A percentile compares a stretch with the other conserved stretches of the same genome.
Conservation (phyloP, 768 basidiomycete species). For the Naganishia kalamii region DNA sequence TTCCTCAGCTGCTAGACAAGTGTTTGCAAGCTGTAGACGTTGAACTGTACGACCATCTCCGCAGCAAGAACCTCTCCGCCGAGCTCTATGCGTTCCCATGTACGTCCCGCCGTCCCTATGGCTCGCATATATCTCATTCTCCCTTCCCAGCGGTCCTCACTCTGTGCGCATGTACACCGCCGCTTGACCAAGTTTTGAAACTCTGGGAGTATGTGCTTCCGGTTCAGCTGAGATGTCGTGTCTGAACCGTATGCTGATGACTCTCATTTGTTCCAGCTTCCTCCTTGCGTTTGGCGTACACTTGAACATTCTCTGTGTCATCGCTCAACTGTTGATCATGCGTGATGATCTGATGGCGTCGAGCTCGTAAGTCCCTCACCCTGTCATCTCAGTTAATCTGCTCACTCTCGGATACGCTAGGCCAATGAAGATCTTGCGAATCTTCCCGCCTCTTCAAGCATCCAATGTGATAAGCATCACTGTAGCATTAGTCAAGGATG, state of each 20-base stretch:
- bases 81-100: slow-evolving; percentile 98
- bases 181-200: slow-evolving; percentile 84
- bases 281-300: slow-evolving; percentile 93
- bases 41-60: slow-evolving; percentile 70
- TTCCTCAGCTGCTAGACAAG: slow-evolving; percentile 71
- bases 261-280: slow-evolving; percentile 50
- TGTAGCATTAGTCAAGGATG: slow-evolving; percentile 84
- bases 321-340: slow-evolving; percentile 86
- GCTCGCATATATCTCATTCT: neutral
- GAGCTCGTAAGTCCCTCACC: slow-evolving; percentile 58
- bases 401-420: slow-evolving; percentile 36
- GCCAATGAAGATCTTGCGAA: slow-evolving; percentile 89
- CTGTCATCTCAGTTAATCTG: neutral
- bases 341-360: slow-evolving; percentile 82
- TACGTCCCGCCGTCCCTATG: slow-evolving; percentile 48
- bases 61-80: slow-evolving; percentile 84
- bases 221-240: neutral
- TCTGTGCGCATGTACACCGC: slow-evolving; percentile 92
- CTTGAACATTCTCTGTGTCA: slow-evolving; percentile 91
- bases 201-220: slow-evolving; percentile 66
- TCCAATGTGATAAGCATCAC: slow-evolving; percentile 83
- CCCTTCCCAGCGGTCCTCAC: slow-evolving; percentile 78
- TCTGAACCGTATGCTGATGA: neutral
- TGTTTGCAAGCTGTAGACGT: slow-evolving; percentile 88
- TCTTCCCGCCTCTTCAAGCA: slow-evolving; percentile 86